Evolutionary conservation across 106 monocot genomes (phyloP), one percentile per base, ranked within the genome.

Genomic region (Acorus gramineus): DNA sequence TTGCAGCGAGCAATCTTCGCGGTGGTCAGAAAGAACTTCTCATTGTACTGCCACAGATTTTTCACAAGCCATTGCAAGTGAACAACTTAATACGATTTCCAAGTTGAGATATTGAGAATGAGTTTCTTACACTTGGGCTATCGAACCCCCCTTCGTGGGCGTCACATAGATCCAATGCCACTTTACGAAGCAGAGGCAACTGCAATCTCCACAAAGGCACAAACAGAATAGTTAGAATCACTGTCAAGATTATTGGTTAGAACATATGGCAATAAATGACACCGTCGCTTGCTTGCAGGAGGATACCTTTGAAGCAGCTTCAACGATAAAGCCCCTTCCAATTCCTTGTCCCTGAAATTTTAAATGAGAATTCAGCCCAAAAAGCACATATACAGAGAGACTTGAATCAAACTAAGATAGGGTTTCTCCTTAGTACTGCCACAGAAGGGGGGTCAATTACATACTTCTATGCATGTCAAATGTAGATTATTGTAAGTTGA

Each of bases 131-230:
- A 70, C 59, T 70, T 4, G 79, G 89, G 69, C 78, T 79, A 8
- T 81, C 76, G 50, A 84, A 81, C 14, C 88, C 84, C 14, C 74
- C 84, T 69, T 89, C 81, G 60, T 73, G 77, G 42, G 84, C 89
- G 60, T 89, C 89, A 63, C 89, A 89, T 3, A 81, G 9, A 69
- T 89, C 89, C 81, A 89, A 60, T 2, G 81, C 75, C 6, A 89
- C 1, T 44, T 79, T 79, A 5, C 84, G 65, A 9, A 89, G 79
- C 14, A 89, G 55, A 4, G 89, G 84, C 11, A 89, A 51, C 89
- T 89, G 84, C 6, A 79, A 59, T 69, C 6, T 5, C 8, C 4
- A 50, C 2, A 14, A 47, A 14, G 4, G 28, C 28, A 28, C 28
- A 28, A 28, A 28, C 28, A 28, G 28, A 28, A 28, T 28, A 28